Conservation (phyloP, 805 yeast species). For the Myxozyma monticola region DNA sequence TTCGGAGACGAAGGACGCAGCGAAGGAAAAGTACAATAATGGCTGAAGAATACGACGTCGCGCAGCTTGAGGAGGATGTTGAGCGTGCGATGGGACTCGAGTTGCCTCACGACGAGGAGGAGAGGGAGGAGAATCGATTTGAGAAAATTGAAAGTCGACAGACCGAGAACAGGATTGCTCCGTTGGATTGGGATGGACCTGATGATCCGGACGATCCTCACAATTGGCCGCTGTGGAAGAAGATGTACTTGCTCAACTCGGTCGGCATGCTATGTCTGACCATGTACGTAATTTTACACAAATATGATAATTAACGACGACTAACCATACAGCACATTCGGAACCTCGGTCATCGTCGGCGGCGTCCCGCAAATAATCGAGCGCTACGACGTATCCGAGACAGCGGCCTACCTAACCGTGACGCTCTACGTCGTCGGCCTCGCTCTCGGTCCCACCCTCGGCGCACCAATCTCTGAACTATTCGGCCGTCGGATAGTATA, state of each 20-base stretch:
- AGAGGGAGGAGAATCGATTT: too few relatives aligned
- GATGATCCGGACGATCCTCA: slow-evolving; percentile 79
- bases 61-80: too few relatives aligned
- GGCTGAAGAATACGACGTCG: too few relatives aligned
- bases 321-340: slow-evolving; percentile 56
- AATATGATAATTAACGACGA: not conserved
- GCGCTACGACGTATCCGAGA: slow-evolving; percentile 69
- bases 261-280: slow-evolving; percentile 57
- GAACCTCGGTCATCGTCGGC: slow-evolving; percentile 85
- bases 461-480: slow-evolving; percentile 61
- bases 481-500: slow-evolving; percentile 58
- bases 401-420: slow-evolving; percentile 74
- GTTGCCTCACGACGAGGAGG: too few relatives aligned
- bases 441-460: slow-evolving; percentile 59
- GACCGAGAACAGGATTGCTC: too few relatives aligned
- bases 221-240: slow-evolving; percentile 65
- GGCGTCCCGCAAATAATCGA: slow-evolving; percentile 66
- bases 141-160: too few relatives aligned
- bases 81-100: too few relatives aligned
- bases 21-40: too few relatives aligned
- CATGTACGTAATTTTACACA: not conserved
- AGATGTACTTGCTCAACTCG: slow-evolving; percentile 45
- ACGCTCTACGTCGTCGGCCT: slow-evolving; percentile 87
- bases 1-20: too few relatives aligned
- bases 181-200: slow-evolving; percentile 74